Evolutionary conservation across 2,329 filamentous ascomycete genomes (phyloP).

Genomic region (Phialophora expanda): DNA sequence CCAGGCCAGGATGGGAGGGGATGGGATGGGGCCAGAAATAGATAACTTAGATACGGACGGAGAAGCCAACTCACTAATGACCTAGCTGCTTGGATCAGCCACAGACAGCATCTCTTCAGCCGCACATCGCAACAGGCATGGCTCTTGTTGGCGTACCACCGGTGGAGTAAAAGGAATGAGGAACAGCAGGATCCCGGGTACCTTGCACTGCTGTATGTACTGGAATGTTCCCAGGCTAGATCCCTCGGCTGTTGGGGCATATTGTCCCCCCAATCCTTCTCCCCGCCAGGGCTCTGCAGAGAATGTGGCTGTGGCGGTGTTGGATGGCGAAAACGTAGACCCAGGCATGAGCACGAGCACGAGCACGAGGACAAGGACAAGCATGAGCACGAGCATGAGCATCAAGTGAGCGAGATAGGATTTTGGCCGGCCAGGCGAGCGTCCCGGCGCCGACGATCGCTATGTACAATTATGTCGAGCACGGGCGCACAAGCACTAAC

Average conservation of each 20-base stretch:
- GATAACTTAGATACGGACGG: background rate
- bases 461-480: background rate
- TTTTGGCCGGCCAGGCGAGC: slow-evolving; percentile 7
- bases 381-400: background rate
- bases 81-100: background rate
- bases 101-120: slow-evolving; percentile 9
- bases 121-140: slow-evolving; percentile 1
- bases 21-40: slow-evolving; percentile 10
- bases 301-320: slow-evolving; percentile 12
- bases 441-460: background rate
- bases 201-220: slow-evolving; percentile 18
- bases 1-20: background rate
- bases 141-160: background rate
- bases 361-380: background rate
- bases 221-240: slow-evolving; percentile 17
- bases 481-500: background rate
- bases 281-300: background rate
- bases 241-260: slow-evolving; percentile 13
- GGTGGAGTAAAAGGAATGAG: slow-evolving; percentile 2
- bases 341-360: background rate
- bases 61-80: background rate
- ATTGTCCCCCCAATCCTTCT: slow-evolving; percentile 6
- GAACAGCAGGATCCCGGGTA: slow-evolving; percentile 7
- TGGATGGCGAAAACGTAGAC: background rate
- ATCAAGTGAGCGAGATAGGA: slow-evolving; percentile 10